phyloP scores from a whole-genome alignment of 177 flowering plant species.

The Vitis hybrid region DNA sequence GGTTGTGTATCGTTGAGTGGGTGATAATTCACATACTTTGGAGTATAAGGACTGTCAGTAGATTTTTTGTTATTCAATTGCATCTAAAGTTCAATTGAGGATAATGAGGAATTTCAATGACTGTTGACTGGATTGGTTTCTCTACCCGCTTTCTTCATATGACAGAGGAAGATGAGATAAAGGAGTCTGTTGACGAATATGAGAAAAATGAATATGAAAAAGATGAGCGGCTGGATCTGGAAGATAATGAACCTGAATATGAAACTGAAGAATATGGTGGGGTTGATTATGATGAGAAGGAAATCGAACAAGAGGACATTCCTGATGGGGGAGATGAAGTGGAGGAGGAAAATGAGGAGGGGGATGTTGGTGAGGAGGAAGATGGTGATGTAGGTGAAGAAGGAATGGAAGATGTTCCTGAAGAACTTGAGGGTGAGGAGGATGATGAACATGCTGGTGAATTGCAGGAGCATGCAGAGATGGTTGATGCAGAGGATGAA shows the following conservation, averaged over 20 bases:
- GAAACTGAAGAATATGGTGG: constrained; percentile 77
- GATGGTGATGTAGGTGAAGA: constrained; percentile 66
- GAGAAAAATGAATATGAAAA: constrained; percentile 66
- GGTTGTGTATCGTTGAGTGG: background rate
- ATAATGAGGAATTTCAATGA: background rate
- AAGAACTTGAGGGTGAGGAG: constrained; percentile 63
- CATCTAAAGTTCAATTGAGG: constrained; percentile 3
- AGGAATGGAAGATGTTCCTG: constrained; percentile 62
- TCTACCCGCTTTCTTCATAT: constrained; percentile 17
- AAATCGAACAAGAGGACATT: constrained; percentile 56
- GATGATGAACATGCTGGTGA: constrained; percentile 53
- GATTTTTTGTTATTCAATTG: background rate
- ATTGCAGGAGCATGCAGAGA: constrained; percentile 37
- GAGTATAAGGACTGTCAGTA: background rate
- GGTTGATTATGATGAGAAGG: constrained; percentile 77
- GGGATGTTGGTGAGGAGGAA: constrained; percentile 53
- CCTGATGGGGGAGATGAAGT: constrained; percentile 50
- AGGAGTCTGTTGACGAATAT: constrained; percentile 59
- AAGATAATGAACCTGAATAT: constrained; percentile 84
- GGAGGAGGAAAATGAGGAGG: constrained; percentile 57
- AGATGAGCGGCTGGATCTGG: constrained; percentile 77
- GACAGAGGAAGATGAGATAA: constrained; percentile 58
- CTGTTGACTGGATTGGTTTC: constrained; percentile 9
- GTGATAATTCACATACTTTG: background rate
- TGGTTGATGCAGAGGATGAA: constrained; percentile 54